phyloP scores from a whole-genome alignment of 179 eudicot species.

The Vitellaria paradoxa region DNA sequence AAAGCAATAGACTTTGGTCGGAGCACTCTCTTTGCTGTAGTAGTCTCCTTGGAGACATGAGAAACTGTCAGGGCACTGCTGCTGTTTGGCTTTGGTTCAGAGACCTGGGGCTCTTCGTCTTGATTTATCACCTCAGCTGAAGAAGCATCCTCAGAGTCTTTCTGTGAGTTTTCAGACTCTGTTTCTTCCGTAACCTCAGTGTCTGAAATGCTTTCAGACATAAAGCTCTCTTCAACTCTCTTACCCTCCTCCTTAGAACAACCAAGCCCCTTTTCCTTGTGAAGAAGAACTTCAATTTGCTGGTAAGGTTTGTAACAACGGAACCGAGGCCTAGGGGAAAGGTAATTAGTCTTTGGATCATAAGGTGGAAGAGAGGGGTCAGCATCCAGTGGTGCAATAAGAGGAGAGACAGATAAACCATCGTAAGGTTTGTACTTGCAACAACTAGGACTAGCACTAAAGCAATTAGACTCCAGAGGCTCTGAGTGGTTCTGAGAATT shows the following conservation, averaged over 20 bases:
- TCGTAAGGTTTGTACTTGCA: neutral
- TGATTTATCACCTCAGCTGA: constrained; percentile 25
- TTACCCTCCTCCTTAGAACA: constrained; percentile 20
- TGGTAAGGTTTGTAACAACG: constrained; percentile 76
- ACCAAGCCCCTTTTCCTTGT: constrained; percentile 30
- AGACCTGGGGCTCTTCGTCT: constrained; percentile 15
- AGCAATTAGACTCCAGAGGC: constrained; percentile 7
- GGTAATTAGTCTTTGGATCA: constrained; percentile 81
- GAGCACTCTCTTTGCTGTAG: constrained; percentile 16
- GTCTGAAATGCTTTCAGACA: constrained; percentile 37
- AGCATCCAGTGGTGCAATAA: constrained; percentile 62
- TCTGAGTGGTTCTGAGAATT: constrained; percentile 24
- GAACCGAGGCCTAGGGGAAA: constrained; percentile 93
- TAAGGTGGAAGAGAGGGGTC: constrained; percentile 71
- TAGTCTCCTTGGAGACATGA: constrained; percentile 14
- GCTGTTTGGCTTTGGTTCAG: neutral
- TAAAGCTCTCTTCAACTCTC: constrained; percentile 50
- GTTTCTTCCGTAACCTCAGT: constrained; percentile 20
- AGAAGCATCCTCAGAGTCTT: constrained; percentile 35
- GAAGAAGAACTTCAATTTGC: constrained; percentile 43
- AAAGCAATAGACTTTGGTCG: constrained; percentile 38
- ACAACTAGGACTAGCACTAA: too few species aligned
- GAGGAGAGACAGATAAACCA: constrained; percentile 25
- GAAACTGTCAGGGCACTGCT: too few species aligned
- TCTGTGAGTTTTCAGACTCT: constrained; percentile 27